Conservation (phyloP, 306 rosid species). For the Pterocarpus macrocarpus region DNA sequence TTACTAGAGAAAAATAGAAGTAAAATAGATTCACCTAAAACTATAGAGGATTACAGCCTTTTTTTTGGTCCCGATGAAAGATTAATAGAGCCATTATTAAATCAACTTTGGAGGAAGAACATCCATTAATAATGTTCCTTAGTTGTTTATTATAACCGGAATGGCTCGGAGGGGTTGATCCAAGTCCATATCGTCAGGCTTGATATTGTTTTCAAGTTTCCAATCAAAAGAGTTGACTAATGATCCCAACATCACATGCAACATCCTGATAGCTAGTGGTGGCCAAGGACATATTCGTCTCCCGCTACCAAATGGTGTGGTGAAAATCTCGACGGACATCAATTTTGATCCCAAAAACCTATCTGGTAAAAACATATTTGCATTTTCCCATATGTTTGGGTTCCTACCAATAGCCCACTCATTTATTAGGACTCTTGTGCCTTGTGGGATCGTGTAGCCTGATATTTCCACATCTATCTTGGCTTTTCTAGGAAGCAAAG, state of each 20-base stretch:
- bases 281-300: constrained; percentile 58
- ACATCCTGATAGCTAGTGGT: constrained; percentile 62
- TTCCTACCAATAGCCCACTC: constrained; percentile 56
- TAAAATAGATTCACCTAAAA: too few relatives aligned
- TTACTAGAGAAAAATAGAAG: too few relatives aligned
- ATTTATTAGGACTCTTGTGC: constrained; percentile 58
- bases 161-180: constrained; percentile 44
- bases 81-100: too few relatives aligned
- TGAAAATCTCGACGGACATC: constrained; percentile 61
- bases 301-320: constrained; percentile 63
- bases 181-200: constrained; percentile 53
- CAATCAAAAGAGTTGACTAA: constrained; percentile 66
- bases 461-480: constrained; percentile 51
- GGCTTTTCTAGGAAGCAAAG: constrained; percentile 65
- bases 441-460: constrained; percentile 60
- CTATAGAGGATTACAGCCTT: too few relatives aligned
- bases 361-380: constrained; percentile 59
- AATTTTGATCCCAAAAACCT: constrained; percentile 59
- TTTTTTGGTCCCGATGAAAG: too few relatives aligned
- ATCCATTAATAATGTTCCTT: background rate
- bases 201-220: constrained; percentile 59
- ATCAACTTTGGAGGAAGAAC: too few relatives aligned
- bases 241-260: constrained; percentile 62
- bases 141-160: background rate
- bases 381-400: constrained; percentile 54